Evolutionary conservation across 345 rosid genomes (phyloP).

Genomic region (Lepidium sativum): DNA sequence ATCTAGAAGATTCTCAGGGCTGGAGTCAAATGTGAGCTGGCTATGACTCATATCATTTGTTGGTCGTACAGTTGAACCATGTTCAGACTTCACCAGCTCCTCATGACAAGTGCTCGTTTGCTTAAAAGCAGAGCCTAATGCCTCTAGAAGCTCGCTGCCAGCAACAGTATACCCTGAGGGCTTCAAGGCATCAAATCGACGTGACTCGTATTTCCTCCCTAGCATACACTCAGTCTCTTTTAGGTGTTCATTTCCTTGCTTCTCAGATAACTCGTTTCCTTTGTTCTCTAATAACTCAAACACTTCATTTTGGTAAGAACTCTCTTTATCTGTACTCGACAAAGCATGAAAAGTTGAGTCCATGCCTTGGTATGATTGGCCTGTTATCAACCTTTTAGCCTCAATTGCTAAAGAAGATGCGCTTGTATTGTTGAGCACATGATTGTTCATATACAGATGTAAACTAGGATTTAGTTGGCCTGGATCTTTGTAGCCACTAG

Average conservation of each 20-base stretch:
- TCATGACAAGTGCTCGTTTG: slow-evolving; percentile 30
- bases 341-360: slow-evolving; percentile 27
- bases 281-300: slow-evolving; percentile 32
- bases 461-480: slow-evolving; percentile 25
- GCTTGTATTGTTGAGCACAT: slow-evolving; percentile 24
- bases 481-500: slow-evolving; percentile 33
- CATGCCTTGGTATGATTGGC: slow-evolving; percentile 27
- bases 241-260: slow-evolving; percentile 29
- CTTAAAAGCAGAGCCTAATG: slow-evolving; percentile 63
- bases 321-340: slow-evolving; percentile 23
- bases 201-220: slow-evolving; percentile 31
- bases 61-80: slow-evolving; percentile 33
- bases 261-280: slow-evolving; percentile 27
- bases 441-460: slow-evolving; percentile 27
- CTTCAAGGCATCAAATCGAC: slow-evolving; percentile 26
- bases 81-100: slow-evolving; percentile 42
- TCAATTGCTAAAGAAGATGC: slow-evolving; percentile 34
- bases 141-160: slow-evolving; percentile 77
- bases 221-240: slow-evolving; percentile 29
- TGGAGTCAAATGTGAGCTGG: slow-evolving; percentile 47
- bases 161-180: slow-evolving; percentile 47
- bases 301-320: slow-evolving; percentile 26
- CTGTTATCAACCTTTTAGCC: slow-evolving; percentile 33
- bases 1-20: slow-evolving; percentile 76
- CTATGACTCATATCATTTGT: slow-evolving; percentile 47